A percentile compares a stretch with the other conserved stretches of the same genome.
Evolutionary conservation across 495 filamentous ascomycete species (phyloP).

Genomic region (Copromyces sp.): DNA sequence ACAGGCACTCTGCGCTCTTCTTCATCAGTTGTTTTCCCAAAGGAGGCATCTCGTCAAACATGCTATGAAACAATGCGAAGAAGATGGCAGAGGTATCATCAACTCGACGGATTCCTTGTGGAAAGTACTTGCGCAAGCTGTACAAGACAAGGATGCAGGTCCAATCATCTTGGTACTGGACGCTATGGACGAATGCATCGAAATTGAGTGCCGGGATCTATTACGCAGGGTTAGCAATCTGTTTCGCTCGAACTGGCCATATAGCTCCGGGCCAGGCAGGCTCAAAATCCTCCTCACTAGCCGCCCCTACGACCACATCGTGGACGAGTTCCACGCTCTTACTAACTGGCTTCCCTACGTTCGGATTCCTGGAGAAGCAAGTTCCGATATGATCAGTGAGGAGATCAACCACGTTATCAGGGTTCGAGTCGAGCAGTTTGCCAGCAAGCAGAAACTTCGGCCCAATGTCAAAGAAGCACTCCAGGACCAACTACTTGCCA

Average conservation of each 20-base stretch:
- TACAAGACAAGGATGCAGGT: conserved; percentile 23
- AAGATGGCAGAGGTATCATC: background rate
- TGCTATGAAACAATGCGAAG: background rate
- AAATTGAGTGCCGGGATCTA: conserved; percentile 1
- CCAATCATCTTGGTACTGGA: conserved; percentile 34
- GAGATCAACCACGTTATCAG: conserved; percentile 4
- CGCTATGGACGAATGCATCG: conserved; percentile 17
- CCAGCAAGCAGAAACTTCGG: background rate
- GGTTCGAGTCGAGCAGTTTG: background rate
- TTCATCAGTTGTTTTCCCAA: conserved; percentile 23
- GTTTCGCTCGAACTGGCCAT: background rate
- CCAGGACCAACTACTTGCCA: background rate
- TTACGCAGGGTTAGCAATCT: background rate
- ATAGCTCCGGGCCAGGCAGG: background rate
- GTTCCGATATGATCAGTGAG: conserved; percentile 12
- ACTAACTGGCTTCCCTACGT: conserved; percentile 18
- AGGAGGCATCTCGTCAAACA: conserved; percentile 5
- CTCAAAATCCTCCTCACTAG: conserved; percentile 19
- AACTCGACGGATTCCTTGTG: conserved; percentile 25
- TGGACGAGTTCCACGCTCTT: conserved; percentile 16
- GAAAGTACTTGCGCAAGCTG: conserved; percentile 23
- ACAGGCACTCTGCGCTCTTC: conserved; percentile 24
- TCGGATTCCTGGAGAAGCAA: conserved; percentile 27
- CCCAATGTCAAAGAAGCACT: background rate
- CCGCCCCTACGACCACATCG: conserved; percentile 19